Evolutionary conservation across 202 grass and related monocot genomes (phyloP).

Genomic region (Elaeis oleifera): DNA sequence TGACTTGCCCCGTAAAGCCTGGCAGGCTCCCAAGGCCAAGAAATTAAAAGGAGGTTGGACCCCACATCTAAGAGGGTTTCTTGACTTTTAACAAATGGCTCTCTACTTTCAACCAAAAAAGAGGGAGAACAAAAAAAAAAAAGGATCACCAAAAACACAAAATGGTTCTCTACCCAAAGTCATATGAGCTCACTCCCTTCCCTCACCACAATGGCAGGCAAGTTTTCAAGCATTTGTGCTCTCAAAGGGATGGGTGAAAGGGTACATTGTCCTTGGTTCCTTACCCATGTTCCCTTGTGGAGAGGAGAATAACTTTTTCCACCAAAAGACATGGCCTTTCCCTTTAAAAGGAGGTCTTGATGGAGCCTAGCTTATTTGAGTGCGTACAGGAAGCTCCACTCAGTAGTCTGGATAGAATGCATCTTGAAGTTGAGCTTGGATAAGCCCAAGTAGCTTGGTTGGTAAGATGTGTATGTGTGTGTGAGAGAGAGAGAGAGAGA

Average conservation of each 20-base stretch:
- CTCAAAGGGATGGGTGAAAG: neutral
- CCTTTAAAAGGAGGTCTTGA: constrained; percentile 1
- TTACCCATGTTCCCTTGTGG: constrained; percentile 1
- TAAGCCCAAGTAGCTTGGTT: neutral
- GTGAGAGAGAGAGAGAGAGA: neutral
- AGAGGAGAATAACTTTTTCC: constrained; percentile 1
- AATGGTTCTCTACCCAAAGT: neutral
- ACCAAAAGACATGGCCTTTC: neutral
- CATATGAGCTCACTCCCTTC: neutral
- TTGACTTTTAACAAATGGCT: neutral
- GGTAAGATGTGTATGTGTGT: neutral
- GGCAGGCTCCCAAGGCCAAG: neutral
- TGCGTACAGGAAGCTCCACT: neutral
- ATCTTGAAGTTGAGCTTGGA: neutral
- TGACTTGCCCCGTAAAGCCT: constrained; percentile 11
- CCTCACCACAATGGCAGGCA: neutral
- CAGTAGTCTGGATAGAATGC: neutral
- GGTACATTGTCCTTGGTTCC: neutral
- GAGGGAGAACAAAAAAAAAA: no score
- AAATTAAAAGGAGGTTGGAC: neutral
- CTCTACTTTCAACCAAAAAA: neutral
- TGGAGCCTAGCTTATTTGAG: neutral
- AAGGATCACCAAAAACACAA: no score
- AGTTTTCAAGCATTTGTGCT: neutral
- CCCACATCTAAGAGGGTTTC: neutral